phyloP scores from a whole-genome alignment of 1,284 basidiomycete species.

The Papiliotrema laurentii region DNA sequence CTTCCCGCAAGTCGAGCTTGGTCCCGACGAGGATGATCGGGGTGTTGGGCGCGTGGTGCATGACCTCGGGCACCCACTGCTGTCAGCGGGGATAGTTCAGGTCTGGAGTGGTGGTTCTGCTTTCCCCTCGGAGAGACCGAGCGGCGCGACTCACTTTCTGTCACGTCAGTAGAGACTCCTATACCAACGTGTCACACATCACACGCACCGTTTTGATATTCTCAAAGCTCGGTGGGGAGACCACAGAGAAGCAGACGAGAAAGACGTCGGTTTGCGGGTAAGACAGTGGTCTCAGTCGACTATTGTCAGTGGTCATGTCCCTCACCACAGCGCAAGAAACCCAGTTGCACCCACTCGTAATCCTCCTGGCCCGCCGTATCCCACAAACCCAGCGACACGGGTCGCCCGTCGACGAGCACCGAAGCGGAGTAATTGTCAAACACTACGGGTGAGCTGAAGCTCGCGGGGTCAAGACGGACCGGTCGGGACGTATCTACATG shows the following conservation, averaged over 20 bases:
- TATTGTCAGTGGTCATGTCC: conserved; percentile 40
- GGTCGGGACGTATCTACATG: conserved; percentile 45
- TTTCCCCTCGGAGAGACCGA: conserved; percentile 2
- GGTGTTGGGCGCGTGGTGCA: conserved; percentile 62
- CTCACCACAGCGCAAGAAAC: not conserved
- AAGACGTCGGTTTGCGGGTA: conserved; percentile 99
- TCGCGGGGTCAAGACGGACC: conserved; percentile 8
- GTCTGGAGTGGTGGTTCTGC: conserved; percentile 55
- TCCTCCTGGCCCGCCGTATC: conserved; percentile 84
- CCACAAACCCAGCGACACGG: conserved; percentile 57
- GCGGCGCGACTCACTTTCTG: conserved; percentile 72
- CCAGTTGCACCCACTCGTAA: conserved; percentile 42
- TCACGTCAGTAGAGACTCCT: not conserved
- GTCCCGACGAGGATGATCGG: conserved; percentile 55
- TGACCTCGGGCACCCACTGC: conserved; percentile 94
- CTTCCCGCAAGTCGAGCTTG: conserved; percentile 94
- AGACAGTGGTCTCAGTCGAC: conserved; percentile 92
- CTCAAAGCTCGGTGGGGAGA: conserved; percentile 94
- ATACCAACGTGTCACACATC: too few species aligned
- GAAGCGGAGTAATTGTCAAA: conserved; percentile 52
- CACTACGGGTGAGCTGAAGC: conserved; percentile 14
- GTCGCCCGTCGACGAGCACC: conserved; percentile 98
- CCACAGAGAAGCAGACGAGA: conserved; percentile 97
- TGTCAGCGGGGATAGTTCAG: conserved; percentile 9
- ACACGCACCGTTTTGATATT: conserved; percentile 50